Evolutionary conservation across 2,329 filamentous ascomycete genomes (phyloP).

Genomic region (Claviceps africana): DNA sequence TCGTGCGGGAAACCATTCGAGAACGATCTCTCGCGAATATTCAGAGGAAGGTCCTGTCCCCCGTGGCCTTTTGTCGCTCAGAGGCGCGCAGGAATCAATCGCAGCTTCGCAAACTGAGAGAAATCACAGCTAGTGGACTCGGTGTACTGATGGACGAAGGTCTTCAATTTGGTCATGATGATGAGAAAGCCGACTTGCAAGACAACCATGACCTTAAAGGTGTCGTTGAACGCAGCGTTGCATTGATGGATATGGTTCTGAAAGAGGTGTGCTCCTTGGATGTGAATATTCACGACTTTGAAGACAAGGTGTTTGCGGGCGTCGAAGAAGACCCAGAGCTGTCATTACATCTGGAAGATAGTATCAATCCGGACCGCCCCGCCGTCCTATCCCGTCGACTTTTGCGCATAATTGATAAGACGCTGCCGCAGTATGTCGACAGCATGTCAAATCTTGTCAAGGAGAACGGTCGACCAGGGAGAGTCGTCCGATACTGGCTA

Average conservation of each 20-base stretch:
- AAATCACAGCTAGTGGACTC: constrained; percentile 73
- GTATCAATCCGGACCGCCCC: constrained; percentile 31
- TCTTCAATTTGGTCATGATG: constrained; percentile 50
- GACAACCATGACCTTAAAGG: constrained; percentile 47
- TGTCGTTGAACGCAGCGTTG: constrained; percentile 65
- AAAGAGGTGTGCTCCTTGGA: constrained; percentile 54
- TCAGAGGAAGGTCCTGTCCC: constrained; percentile 59
- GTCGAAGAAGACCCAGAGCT: constrained; percentile 48
- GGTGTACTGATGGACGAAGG: constrained; percentile 82
- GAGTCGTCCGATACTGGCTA: constrained; percentile 76
- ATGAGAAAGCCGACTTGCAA: constrained; percentile 40
- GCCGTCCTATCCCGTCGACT: constrained; percentile 53
- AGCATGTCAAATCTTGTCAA: constrained; percentile 41
- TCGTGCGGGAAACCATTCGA: constrained; percentile 62
- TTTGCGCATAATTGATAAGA: constrained; percentile 51
- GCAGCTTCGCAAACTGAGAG: constrained; percentile 55
- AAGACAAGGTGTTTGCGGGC: constrained; percentile 49
- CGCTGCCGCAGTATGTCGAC: constrained; percentile 52
- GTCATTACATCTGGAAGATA: constrained; percentile 36
- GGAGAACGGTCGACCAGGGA: constrained; percentile 61
- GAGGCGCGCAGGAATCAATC: constrained; percentile 65
- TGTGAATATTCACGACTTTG: constrained; percentile 46
- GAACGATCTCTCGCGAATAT: constrained; percentile 60
- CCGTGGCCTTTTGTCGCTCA: constrained; percentile 59
- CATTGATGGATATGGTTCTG: constrained; percentile 75